These are phyloP conservation scores for Lasiosphaeris hirsuta DNA, from an alignment of 495 filamentous ascomycete species.

Conservation along the genomic window DNA sequence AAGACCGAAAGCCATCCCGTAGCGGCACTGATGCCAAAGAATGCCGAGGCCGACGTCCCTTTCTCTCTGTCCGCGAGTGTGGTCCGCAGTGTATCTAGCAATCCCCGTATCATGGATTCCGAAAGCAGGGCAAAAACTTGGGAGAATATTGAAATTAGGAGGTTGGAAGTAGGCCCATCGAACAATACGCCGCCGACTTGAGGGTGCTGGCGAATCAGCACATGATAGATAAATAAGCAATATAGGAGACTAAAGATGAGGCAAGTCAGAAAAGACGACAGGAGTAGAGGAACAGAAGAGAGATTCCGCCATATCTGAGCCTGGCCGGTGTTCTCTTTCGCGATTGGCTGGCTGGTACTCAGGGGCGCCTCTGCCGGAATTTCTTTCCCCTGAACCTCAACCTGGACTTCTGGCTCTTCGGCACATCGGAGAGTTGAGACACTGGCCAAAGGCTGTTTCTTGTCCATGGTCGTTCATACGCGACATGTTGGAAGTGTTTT, in stretches of 20 bases:
- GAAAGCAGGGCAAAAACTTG: constrained; percentile 6
- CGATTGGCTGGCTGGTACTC: not conserved
- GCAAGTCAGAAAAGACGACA: constrained; percentile 1
- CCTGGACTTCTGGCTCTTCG: not conserved
- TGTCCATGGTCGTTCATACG: not conserved
- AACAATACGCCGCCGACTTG: constrained; percentile 6
- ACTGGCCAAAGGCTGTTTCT: not conserved
- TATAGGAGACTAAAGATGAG: constrained; percentile 7
- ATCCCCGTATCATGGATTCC: constrained; percentile 2
- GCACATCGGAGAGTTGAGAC: not conserved
- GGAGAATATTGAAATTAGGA: constrained; percentile 8
- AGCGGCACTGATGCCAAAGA: constrained; percentile 10
- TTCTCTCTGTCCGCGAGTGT: constrained; percentile 2
- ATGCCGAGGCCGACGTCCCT: constrained; percentile 7
- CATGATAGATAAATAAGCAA: constrained; percentile 4
- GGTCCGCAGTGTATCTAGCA: constrained; percentile 5
- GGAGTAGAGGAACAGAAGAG: not conserved
- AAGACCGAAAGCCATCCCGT: constrained; percentile 4
- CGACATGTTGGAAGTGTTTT: too few relatives aligned
- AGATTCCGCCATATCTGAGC: constrained; percentile 1
- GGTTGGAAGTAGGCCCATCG: constrained; percentile 5
- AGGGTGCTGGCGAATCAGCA: not conserved
- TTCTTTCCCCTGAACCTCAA: not conserved
- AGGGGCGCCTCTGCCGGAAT: not conserved
- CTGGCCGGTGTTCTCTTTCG: not conserved